phyloP scores from a whole-genome alignment of 2,329 filamentous ascomycete genomes.

The Laburnicola sp. region DNA sequence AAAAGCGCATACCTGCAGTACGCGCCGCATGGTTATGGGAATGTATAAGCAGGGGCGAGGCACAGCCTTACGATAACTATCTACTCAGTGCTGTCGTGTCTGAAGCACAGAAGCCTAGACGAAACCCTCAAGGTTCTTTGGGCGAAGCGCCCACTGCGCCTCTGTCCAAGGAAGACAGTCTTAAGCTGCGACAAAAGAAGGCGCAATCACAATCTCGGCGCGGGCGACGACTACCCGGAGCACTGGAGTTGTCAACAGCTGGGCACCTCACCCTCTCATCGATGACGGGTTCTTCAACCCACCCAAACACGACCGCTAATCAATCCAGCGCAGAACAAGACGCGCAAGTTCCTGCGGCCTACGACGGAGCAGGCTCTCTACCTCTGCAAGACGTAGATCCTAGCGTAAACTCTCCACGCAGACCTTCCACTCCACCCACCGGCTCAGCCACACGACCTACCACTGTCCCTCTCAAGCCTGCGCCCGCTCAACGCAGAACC shows the following conservation, averaged over 20 bases:
- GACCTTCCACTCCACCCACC: constrained; percentile 33
- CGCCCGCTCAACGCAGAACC: constrained; percentile 17
- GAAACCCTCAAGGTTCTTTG: constrained; percentile 17
- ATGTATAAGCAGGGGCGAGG: constrained; percentile 63
- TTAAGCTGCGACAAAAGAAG: constrained; percentile 26
- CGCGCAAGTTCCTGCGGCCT: constrained; percentile 14
- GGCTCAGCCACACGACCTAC: constrained; percentile 15
- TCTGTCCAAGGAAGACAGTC: constrained; percentile 28
- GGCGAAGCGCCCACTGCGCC: constrained; percentile 23
- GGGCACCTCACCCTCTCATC: constrained; percentile 23
- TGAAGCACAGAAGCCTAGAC: constrained; percentile 21
- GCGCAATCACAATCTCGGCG: constrained; percentile 22
- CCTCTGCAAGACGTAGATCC: constrained; percentile 34
- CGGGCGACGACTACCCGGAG: constrained; percentile 19
- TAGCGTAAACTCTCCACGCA: constrained; percentile 36
- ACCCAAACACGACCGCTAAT: constrained; percentile 15
- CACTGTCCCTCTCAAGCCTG: constrained; percentile 25
- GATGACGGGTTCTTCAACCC: constrained; percentile 21
- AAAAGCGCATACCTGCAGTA: constrained; percentile 80
- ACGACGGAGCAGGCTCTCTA: constrained; percentile 29
- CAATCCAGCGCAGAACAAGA: constrained; percentile 14
- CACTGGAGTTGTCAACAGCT: constrained; percentile 31
- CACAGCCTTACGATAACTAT: constrained; percentile 53
- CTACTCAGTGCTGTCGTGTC: constrained; percentile 24
- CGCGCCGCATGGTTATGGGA: constrained; percentile 82